Percentiles rank a stretch among this genome's conserved stretches.
These are phyloP conservation scores for Kodamaea laetipori DNA, from an alignment of 805 yeast genomes.

Conservation along the genomic window DNA sequence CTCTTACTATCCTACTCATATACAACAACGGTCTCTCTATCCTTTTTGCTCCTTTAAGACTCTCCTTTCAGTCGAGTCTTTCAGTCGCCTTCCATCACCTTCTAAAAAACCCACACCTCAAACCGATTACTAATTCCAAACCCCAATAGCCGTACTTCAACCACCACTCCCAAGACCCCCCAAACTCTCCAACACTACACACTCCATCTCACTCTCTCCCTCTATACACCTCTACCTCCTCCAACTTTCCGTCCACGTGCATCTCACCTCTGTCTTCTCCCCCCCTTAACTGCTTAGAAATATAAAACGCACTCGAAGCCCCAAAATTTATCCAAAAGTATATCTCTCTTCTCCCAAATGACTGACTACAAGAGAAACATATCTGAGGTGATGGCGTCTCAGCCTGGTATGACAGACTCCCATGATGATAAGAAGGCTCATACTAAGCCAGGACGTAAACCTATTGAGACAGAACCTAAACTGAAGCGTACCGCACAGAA, in stretches of 20 bases:
- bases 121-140: too few relatives aligned
- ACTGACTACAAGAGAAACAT: conserved; percentile 35
- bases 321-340: not conserved
- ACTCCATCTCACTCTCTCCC: too few relatives aligned
- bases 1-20: too few relatives aligned
- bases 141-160: not conserved
- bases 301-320: not conserved
- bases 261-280: conserved; percentile 3
- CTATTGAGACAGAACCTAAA: conserved; percentile 75
- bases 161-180: not conserved
- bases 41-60: too few relatives aligned
- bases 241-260: not conserved
- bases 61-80: too few relatives aligned
- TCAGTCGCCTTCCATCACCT: too few relatives aligned
- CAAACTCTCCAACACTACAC: not conserved
- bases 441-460: conserved; percentile 80
- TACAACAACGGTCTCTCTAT: too few relatives aligned
- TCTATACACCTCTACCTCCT: not conserved
- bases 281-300: conserved; percentile 4
- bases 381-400: conserved; percentile 20
- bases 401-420: conserved; percentile 4
- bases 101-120: too few relatives aligned
- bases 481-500: conserved; percentile 94
- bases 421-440: conserved; percentile 43
- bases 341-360: conserved; percentile 20